Evolutionary conservation across 2,329 filamentous ascomycete genomes (phyloP).

Genomic region (Grosmannia serpens): DNA sequence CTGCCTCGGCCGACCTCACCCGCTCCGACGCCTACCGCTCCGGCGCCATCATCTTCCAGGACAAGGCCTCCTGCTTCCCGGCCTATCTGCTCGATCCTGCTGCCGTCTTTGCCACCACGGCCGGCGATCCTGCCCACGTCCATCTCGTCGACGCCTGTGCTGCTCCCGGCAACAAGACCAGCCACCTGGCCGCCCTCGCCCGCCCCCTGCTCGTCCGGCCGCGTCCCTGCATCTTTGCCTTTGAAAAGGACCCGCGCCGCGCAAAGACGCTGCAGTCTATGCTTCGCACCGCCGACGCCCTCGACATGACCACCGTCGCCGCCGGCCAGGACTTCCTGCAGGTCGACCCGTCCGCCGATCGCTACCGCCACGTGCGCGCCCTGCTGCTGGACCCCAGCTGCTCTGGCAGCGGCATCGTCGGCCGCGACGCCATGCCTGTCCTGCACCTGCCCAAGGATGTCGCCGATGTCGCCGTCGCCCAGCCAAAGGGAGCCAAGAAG

Average conservation of each 20-base stretch:
- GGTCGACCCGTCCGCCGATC: slow-evolving; percentile 50
- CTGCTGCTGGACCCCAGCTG: slow-evolving; percentile 89
- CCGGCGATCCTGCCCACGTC: slow-evolving; percentile 41
- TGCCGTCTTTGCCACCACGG: slow-evolving; percentile 16
- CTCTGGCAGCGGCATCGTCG: slow-evolving; percentile 88
- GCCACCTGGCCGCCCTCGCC: slow-evolving; percentile 73
- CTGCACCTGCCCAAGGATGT: slow-evolving; percentile 43
- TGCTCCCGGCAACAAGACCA: slow-evolving; percentile 95
- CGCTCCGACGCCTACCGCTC: slow-evolving; percentile 61
- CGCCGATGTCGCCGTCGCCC: not conserved
- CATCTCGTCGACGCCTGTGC: slow-evolving; percentile 88
- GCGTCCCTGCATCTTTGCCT: slow-evolving; percentile 50
- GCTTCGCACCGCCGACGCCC: slow-evolving; percentile 64
- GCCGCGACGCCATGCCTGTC: slow-evolving; percentile 66
- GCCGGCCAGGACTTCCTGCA: slow-evolving; percentile 73
- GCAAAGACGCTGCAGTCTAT: slow-evolving; percentile 73
- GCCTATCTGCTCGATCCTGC: slow-evolving; percentile 70
- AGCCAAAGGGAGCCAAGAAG: slow-evolving; percentile 25
- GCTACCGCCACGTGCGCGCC: slow-evolving; percentile 61
- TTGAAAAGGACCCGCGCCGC: slow-evolving; percentile 62
- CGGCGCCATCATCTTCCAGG: slow-evolving; percentile 80
- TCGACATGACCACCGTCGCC: slow-evolving; percentile 49
- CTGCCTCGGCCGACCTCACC: slow-evolving; percentile 44
- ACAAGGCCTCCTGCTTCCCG: slow-evolving; percentile 95
- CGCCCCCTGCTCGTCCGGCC: slow-evolving; percentile 14